These are phyloP conservation scores for Neonectria punicea DNA, from an alignment of 2,329 filamentous ascomycete species.

Conservation along the genomic window DNA sequence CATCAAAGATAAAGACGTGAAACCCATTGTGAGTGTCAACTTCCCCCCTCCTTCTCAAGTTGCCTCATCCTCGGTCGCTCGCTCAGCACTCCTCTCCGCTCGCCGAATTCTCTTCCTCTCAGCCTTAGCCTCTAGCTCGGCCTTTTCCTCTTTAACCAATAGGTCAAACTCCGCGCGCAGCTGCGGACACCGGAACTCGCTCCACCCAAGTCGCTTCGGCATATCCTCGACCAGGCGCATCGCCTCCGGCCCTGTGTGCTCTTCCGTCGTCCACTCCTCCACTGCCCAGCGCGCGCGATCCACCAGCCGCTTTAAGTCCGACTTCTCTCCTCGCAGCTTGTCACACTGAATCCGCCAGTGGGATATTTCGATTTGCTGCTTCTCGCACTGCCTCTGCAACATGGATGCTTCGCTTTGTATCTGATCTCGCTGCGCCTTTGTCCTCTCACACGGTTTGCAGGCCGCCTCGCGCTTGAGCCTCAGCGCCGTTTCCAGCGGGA, in stretches of 20 bases:
- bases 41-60: neutral
- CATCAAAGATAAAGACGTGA: neutral
- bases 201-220: neutral
- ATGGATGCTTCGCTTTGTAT: neutral
- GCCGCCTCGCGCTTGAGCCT: neutral
- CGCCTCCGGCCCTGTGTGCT: neutral
- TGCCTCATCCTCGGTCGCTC: neutral
- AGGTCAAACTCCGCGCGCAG: neutral
- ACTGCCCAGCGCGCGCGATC: constrained; percentile 9
- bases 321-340: constrained; percentile 5
- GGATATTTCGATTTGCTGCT: neutral
- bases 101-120: neutral
- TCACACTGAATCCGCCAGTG: neutral
- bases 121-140: neutral
- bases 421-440: neutral
- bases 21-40: neutral
- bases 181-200: neutral
- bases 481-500: neutral
- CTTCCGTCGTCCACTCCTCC: neutral
- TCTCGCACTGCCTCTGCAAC: neutral
- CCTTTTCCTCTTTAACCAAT: too few relatives aligned
- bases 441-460: neutral
- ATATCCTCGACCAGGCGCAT: constrained; percentile 1
- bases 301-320: constrained; percentile 1
- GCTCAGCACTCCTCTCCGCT: neutral